Conservation (phyloP, 768 basidiomycete genomes). For the Lactarius psammicola region DNA sequence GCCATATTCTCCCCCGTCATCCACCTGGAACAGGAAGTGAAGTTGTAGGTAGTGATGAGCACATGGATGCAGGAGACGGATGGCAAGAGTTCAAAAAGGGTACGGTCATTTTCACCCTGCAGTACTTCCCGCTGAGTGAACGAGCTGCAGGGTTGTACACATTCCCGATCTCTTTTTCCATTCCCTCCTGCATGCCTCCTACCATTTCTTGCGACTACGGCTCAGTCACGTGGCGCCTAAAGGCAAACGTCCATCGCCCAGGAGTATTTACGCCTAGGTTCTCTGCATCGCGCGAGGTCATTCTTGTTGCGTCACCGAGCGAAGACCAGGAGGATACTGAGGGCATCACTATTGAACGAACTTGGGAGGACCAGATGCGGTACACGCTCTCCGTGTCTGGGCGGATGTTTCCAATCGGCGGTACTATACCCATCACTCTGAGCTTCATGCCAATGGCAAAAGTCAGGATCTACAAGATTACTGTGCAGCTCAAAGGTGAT, state of each 20-base stretch:
- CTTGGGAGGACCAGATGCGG: slow-evolving; percentile 87
- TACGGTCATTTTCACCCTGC: slow-evolving; percentile 33
- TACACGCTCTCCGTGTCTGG: slow-evolving; percentile 76
- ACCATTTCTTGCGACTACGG: slow-evolving; percentile 74
- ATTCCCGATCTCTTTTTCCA: slow-evolving; percentile 88
- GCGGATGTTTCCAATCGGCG: slow-evolving; percentile 81
- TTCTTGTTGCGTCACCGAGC: slow-evolving; percentile 68
- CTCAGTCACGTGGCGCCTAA: slow-evolving; percentile 73
- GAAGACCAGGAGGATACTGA: slow-evolving; percentile 84
- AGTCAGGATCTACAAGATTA: slow-evolving; percentile 73
- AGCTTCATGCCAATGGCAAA: slow-evolving; percentile 82
- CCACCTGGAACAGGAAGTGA: slow-evolving; percentile 42
- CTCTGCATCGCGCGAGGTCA: slow-evolving; percentile 65
- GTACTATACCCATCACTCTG: slow-evolving; percentile 73
- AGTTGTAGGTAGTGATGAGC: slow-evolving; percentile 42
- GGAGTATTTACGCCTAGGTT: slow-evolving; percentile 77
- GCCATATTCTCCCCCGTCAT: too few relatives aligned
- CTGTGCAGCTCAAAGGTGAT: slow-evolving; percentile 75
- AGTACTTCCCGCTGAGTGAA: background rate
- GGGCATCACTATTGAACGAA: slow-evolving; percentile 80
- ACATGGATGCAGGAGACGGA: slow-evolving; percentile 44
- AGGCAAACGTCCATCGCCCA: slow-evolving; percentile 79
- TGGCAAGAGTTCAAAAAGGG: slow-evolving; percentile 93
- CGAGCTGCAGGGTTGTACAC: slow-evolving; percentile 71
- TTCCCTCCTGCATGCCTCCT: slow-evolving; percentile 79